Evolutionary conservation across 306 rosid genomes (phyloP).

Genomic region (Lathyrus sativus): DNA sequence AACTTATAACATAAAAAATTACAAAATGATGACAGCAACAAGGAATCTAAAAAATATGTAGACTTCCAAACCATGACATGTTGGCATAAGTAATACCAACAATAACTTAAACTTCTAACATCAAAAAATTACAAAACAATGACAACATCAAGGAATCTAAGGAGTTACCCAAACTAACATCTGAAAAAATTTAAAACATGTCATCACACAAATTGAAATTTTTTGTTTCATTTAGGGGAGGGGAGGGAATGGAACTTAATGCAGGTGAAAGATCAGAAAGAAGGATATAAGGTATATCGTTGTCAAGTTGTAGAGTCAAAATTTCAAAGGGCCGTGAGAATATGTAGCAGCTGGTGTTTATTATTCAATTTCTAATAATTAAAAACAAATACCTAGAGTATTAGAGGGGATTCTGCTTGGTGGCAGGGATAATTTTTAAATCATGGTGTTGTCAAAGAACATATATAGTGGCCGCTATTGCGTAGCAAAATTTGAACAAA

Average conservation of each 20-base stretch:
- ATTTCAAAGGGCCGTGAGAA: background rate
- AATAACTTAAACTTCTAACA: conserved; percentile 15
- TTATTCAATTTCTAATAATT: background rate
- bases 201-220: background rate
- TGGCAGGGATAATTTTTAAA: background rate
- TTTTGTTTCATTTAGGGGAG: background rate
- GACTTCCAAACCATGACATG: conserved; percentile 7
- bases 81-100: conserved; percentile 14
- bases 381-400: background rate
- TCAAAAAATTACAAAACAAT: background rate
- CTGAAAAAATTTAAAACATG: conserved; percentile 8
- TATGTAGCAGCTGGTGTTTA: background rate
- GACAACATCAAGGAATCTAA: conserved; percentile 4
- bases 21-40: conserved; percentile 7
- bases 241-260: background rate
- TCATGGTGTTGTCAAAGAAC: background rate
- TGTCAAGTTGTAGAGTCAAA: background rate
- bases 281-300: background rate
- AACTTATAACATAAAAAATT: background rate
- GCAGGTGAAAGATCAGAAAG: background rate
- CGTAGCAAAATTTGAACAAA: too few species aligned
- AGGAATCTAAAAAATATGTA: background rate
- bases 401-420: background rate
- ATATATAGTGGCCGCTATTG: too few species aligned
- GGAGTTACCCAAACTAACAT: background rate